Conservation (phyloP, 495 filamentous ascomycete genomes). For the Geopyxis carbonaria region DNA sequence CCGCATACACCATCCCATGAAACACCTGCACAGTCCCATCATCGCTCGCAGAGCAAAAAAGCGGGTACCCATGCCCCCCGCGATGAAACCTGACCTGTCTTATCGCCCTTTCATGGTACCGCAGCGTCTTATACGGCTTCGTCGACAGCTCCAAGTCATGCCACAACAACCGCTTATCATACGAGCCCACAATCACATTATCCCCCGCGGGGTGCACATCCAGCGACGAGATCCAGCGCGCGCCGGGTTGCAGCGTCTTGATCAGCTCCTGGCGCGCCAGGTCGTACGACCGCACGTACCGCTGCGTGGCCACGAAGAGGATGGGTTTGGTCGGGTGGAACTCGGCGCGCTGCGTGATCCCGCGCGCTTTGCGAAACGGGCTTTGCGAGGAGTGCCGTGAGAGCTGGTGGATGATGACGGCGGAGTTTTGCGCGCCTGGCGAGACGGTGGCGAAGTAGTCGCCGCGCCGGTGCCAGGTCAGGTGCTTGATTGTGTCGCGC, state of each 20-base stretch:
- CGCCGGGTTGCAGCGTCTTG: constrained; percentile 81
- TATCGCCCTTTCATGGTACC: constrained; percentile 85
- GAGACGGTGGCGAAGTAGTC: constrained; percentile 91
- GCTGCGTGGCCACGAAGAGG: constrained; percentile 90
- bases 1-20: constrained; percentile 84
- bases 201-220: constrained; percentile 86
- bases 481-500: constrained; percentile 69
- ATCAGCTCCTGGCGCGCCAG: constrained; percentile 72
- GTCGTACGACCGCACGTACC: constrained; percentile 81
- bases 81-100: constrained; percentile 72
- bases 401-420: constrained; percentile 90
- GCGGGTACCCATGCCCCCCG: constrained; percentile 59
- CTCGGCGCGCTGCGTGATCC: constrained; percentile 70
- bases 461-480: constrained; percentile 85
- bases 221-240: constrained; percentile 85
- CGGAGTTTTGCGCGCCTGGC: constrained; percentile 52
- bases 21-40: constrained; percentile 90
- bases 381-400: constrained; percentile 88
- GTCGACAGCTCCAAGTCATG: constrained; percentile 86
- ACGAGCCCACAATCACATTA: constrained; percentile 82
- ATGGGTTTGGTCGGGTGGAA: constrained; percentile 89
- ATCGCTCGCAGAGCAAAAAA: constrained; percentile 86
- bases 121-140: constrained; percentile 83
- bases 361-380: constrained; percentile 75
- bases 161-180: constrained; percentile 88